These are phyloP conservation scores for Hypericum perforatum DNA, from an alignment of 345 rosid genomes.

Conservation along the genomic window DNA sequence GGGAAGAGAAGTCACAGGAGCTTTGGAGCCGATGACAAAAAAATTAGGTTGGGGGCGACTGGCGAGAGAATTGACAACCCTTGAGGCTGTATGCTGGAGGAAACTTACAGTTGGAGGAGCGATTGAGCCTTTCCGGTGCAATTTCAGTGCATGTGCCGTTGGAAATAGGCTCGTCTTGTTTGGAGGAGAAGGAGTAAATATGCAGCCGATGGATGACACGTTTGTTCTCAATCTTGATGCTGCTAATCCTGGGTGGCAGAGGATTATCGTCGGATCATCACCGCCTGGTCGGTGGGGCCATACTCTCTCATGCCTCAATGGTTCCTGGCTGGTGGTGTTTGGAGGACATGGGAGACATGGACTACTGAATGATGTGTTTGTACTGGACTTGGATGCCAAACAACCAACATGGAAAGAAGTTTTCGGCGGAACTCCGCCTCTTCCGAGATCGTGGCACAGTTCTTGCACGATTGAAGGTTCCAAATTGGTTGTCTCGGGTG, in stretches of 20 bases:
- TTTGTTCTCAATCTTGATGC: conserved; percentile 86
- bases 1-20: conserved; percentile 86
- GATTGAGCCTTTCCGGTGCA: conserved; percentile 85
- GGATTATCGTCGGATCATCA: conserved; percentile 56
- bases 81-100: conserved; percentile 89
- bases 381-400: conserved; percentile 81
- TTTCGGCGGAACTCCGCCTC: conserved; percentile 74
- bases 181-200: conserved; percentile 94
- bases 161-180: conserved; percentile 80
- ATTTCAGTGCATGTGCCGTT: conserved; percentile 92
- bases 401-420: conserved; percentile 91
- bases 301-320: conserved; percentile 68
- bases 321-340: conserved; percentile 78
- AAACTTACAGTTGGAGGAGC: conserved; percentile 75
- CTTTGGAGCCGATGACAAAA: conserved; percentile 69
- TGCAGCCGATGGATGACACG: conserved; percentile 94
- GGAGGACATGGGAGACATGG: conserved; percentile 91
- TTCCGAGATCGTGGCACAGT: conserved; percentile 94
- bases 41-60: conserved; percentile 88
- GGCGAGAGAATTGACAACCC: conserved; percentile 79
- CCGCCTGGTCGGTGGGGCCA: conserved; percentile 99
- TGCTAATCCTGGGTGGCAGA: conserved; percentile 62
- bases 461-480: conserved; percentile 84
- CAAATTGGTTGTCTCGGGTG: conserved; percentile 78
- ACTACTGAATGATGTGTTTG: conserved; percentile 76